Evolutionary conservation across 1,284 basidiomycete species (phyloP), one percentile per base, ranked within the genome.

Genomic region (Porodaedalea pini): DNA sequence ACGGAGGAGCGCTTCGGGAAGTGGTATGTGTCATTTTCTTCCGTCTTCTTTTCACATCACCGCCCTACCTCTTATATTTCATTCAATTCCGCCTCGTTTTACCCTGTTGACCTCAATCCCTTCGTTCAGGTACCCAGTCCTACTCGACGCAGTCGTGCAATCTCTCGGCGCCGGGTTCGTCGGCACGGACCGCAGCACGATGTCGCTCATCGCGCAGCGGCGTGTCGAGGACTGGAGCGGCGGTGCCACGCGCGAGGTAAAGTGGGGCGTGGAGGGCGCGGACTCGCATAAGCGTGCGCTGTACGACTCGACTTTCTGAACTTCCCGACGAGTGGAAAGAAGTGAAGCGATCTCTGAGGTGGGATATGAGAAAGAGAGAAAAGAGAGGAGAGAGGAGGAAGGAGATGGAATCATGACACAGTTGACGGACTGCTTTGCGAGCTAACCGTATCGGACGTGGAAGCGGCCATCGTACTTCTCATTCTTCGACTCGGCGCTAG

Each of bases 141-240:
- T 88, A 51, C 77, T 90, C 58, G 88, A 90, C 65, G 85, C 85
- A 4, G 80, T 80, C 4, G 80, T 88, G 59, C 86, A 90, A 64
- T 84, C 83, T 0, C 71, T 73, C 32, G 86, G 82, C 7, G 65
- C 73, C 5, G 86, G 85, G 6, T 86, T 90, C 66, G 80, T 90
- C 11, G 88, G 86, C 4, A 89, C 86, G 4, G 77, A 82, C 58
- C 67, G 74, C 47, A 87, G 84, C 40, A 89, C 87, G 3, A 88
- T 88, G 79, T 83, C 82, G 3, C 70, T 81, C 36, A 65, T 90
- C 17, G 85, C 86, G 2, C 75, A 75, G 49, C 75, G 83, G 13
- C 74, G 87, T 27, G 83, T 86, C 31, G 73, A 81, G 61, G 78
- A 82, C 19, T 90, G 87, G 87, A 72, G 77, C 2, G 86, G 84